A percentile compares a stretch with the other conserved stretches of the same genome.
Conservation (phyloP, 441 rosid species). For the Populus hybrid region DNA sequence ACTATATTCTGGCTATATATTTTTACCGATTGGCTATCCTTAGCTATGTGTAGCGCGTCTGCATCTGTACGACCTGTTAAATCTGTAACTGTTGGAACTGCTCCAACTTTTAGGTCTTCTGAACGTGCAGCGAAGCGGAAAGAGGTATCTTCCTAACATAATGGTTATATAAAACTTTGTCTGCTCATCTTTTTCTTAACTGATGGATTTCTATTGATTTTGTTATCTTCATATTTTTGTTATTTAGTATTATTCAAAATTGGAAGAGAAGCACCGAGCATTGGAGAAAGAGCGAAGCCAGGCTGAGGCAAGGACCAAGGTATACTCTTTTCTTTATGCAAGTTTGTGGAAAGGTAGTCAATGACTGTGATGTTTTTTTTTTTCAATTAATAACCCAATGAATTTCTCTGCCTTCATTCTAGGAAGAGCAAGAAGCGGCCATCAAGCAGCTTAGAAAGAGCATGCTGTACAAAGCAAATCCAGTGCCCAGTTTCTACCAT, state of each 20-base stretch:
- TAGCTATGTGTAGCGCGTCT: conserved; percentile 51
- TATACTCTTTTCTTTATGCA: conserved; percentile 15
- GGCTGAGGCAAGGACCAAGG: conserved; percentile 77
- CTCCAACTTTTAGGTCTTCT: conserved; percentile 74
- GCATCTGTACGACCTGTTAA: conserved; percentile 64
- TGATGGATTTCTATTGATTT: background rate
- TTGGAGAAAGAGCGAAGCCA: conserved; percentile 72
- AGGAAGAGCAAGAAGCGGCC: conserved; percentile 98
- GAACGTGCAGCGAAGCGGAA: conserved; percentile 85
- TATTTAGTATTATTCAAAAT: conserved; percentile 59
- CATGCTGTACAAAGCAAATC: conserved; percentile 83
- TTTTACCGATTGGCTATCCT: conserved; percentile 31
- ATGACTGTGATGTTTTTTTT: background rate
- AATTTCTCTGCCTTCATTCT: conserved; percentile 8
- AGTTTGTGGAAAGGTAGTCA: background rate
- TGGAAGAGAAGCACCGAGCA: conserved; percentile 78
- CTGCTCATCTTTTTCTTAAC: background rate
- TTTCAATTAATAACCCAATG: background rate
- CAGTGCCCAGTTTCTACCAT: conserved; percentile 94
- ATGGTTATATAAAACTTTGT: background rate
- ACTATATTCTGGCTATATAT: background rate
- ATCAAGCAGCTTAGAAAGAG: conserved; percentile 83
- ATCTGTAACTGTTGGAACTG: conserved; percentile 71
- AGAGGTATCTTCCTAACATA: conserved; percentile 53
- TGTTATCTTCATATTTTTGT: conserved; percentile 7